Conservation (phyloP, 176 grass and related monocot species). For the Stipa capillata region DNA sequence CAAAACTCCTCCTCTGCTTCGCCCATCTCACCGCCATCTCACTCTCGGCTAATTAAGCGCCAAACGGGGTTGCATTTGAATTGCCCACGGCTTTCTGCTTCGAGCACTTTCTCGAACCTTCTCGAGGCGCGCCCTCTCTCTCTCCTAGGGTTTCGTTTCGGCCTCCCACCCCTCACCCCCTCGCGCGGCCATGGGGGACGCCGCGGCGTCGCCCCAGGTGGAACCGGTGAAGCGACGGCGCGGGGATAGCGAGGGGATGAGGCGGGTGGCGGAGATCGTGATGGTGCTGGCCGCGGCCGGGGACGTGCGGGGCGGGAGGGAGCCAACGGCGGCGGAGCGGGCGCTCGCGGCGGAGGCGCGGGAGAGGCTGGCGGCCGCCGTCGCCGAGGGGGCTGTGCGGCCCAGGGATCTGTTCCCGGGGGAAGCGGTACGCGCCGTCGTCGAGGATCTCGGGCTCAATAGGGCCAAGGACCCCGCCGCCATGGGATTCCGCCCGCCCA, state of each 20-base stretch:
- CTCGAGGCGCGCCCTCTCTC: conserved; percentile 16
- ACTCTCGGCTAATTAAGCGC: conserved; percentile 56
- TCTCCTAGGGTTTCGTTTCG: conserved; percentile 33
- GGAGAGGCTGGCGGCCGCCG: conserved; percentile 45
- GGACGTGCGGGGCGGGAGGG: conserved; percentile 68
- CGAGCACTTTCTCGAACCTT: conserved; percentile 16
- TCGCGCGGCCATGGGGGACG: conserved; percentile 28
- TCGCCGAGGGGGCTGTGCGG: conserved; percentile 37
- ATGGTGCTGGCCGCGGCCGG: conserved; percentile 81
- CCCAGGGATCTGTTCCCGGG: conserved; percentile 94
- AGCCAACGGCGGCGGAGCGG: conserved; percentile 71
- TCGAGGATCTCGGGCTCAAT: conserved; percentile 92
- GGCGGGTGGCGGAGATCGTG: conserved; percentile 86
- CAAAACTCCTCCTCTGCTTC: conserved; percentile 25
- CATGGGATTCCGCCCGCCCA: conserved; percentile 75
- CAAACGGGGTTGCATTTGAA: conserved; percentile 67
- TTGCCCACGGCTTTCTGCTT: conserved; percentile 10
- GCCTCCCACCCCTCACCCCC: too few species aligned
- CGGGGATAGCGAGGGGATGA: conserved; percentile 45
- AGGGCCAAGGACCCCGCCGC: conserved; percentile 54
- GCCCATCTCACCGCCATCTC: conserved; percentile 50
- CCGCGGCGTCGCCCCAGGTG: conserved; percentile 8
- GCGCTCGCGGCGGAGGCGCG: conserved; percentile 77
- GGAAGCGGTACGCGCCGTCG: conserved; percentile 72
- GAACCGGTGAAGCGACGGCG: conserved; percentile 34